Conservation (phyloP, 2,329 filamentous ascomycete species). For the Lachnellula cervina region DNA sequence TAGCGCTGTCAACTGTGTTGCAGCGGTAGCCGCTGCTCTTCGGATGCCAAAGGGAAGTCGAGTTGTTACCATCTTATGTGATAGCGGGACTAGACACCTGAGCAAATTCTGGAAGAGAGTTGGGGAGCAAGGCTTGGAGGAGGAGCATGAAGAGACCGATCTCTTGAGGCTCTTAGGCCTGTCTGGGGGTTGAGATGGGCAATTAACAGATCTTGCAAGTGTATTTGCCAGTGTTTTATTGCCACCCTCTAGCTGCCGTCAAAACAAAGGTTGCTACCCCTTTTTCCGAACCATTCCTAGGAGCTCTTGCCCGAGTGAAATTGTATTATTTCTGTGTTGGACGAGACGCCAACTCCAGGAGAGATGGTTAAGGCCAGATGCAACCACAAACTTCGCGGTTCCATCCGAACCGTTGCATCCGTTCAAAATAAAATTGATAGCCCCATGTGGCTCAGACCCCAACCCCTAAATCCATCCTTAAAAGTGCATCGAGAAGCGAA, state of each 20-base stretch:
- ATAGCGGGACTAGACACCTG: slow-evolving; percentile 75
- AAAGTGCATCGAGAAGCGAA: slow-evolving; percentile 21
- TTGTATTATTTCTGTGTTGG: neutral
- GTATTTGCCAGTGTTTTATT: neutral
- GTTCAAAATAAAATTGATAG: neutral
- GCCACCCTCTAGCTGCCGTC: neutral
- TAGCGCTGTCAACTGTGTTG: slow-evolving; percentile 93
- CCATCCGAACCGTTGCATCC: neutral
- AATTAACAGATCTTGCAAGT: neutral
- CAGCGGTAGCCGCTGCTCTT: slow-evolving; percentile 65
- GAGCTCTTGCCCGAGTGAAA: neutral
- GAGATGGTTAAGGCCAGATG: neutral
- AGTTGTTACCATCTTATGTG: slow-evolving; percentile 81
- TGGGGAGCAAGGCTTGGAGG: slow-evolving; percentile 61
- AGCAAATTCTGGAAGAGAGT: slow-evolving; percentile 81
- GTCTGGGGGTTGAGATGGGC: slow-evolving; percentile 6
- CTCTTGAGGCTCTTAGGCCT: slow-evolving; percentile 49
- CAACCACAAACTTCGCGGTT: neutral
- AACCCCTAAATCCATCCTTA: slow-evolving; percentile 30
- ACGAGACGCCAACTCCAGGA: neutral
- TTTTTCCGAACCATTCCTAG: too few species aligned
- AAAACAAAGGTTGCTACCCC: neutral
- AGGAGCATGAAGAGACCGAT: slow-evolving; percentile 46
- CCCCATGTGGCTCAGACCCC: slow-evolving; percentile 7
- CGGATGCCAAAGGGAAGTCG: slow-evolving; percentile 54